These are phyloP conservation scores for Nannochloris sp. DNA, from an alignment of 139 green algal genomes.

Conservation along the genomic window DNA sequence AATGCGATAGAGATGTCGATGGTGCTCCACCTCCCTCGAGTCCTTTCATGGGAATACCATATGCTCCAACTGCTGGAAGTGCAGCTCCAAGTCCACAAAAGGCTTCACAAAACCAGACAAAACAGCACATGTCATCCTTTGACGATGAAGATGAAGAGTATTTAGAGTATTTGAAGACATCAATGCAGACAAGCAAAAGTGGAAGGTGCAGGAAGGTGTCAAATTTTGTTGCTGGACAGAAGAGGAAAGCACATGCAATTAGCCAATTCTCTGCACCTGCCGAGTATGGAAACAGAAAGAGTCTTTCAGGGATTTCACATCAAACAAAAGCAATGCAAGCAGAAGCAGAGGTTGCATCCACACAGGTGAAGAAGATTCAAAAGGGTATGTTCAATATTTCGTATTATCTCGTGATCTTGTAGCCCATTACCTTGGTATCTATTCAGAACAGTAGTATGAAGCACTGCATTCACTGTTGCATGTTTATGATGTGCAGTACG, in stretches of 20 bases:
- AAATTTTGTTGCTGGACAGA: neutral
- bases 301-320: too few relatives aligned
- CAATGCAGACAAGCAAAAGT: constrained; percentile 19
- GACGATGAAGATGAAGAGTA: neutral
- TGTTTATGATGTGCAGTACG: constrained; percentile 1
- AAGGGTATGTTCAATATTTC: too few relatives aligned
- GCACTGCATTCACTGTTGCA: too few relatives aligned
- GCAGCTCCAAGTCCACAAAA: constrained; percentile 12
- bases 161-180: neutral
- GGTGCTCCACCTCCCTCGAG: neutral
- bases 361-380: too few relatives aligned
- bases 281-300: too few relatives aligned
- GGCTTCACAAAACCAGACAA: neutral
- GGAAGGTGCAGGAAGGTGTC: constrained; percentile 25
- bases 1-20: neutral
- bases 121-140: neutral
- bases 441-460: too few relatives aligned
- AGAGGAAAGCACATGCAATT: neutral
- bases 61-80: constrained; percentile 10
- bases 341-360: too few relatives aligned
- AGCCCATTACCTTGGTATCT: too few relatives aligned
- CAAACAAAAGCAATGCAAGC: too few relatives aligned
- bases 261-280: neutral
- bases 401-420: too few relatives aligned
- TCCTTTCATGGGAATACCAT: constrained; percentile 1